A percentile compares a stretch with the other conserved stretches of the same genome.
These are phyloP conservation scores for Metschnikowia rubicola DNA, from an alignment of 805 yeast genomes.

Conservation along the genomic window DNA sequence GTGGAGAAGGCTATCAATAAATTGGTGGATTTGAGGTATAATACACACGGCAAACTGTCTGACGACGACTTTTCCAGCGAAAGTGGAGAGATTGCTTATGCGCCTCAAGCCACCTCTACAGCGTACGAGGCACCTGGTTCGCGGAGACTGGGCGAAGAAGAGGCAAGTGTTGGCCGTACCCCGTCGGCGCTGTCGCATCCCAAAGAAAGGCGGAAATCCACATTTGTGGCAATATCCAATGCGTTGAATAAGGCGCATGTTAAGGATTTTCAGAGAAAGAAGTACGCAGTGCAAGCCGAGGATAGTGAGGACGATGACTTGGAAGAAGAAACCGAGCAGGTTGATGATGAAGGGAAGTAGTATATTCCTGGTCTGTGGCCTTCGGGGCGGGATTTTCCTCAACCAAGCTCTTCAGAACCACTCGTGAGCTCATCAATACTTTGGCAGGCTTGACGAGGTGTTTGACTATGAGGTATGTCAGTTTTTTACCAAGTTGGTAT, in stretches of 20 bases:
- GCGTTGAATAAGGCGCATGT: constrained; percentile 74
- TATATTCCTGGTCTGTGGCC: too few species aligned
- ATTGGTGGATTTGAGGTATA: constrained; percentile 33
- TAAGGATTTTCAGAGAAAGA: constrained; percentile 77
- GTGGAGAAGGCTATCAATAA: constrained; percentile 37
- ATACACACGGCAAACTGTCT: constrained; percentile 5
- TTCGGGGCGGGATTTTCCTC: too few species aligned
- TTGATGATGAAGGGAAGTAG: neutral
- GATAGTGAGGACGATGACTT: constrained; percentile 36
- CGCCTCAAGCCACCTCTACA: constrained; percentile 3
- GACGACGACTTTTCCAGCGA: constrained; percentile 10
- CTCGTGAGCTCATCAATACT: too few species aligned
- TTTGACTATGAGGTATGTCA: too few species aligned
- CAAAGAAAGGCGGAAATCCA: constrained; percentile 24
- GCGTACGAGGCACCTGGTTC: constrained; percentile 2
- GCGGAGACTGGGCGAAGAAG: neutral
- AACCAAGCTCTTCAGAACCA: too few species aligned
- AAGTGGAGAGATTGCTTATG: neutral
- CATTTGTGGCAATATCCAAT: constrained; percentile 45
- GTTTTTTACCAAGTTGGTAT: too few species aligned
- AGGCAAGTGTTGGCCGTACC: constrained; percentile 1
- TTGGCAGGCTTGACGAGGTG: too few species aligned
- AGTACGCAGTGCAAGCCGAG: constrained; percentile 26
- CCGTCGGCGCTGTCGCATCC: constrained; percentile 5
- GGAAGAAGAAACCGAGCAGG: constrained; percentile 2